Evolutionary conservation across 2,329 filamentous ascomycete species (phyloP).

Genomic region (Pseudogymnoascus sp.): DNA sequence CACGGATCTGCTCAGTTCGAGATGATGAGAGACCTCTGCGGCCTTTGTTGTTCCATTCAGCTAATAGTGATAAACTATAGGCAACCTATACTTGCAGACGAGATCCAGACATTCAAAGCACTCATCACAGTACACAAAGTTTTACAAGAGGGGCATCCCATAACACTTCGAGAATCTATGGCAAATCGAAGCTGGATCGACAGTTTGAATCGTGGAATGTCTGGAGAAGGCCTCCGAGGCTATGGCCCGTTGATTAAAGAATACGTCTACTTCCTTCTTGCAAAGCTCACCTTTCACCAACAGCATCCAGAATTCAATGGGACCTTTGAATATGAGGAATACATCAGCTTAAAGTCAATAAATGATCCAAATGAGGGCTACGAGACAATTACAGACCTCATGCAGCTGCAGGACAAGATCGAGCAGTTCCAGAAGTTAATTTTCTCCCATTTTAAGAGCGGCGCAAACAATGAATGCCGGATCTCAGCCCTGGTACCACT

Average conservation of each 20-base stretch:
- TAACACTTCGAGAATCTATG: conserved; percentile 81
- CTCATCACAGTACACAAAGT: conserved; percentile 97
- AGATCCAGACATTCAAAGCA: conserved; percentile 98
- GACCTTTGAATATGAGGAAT: conserved; percentile 98
- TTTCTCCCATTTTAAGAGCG: conserved; percentile 89
- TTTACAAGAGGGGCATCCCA: conserved; percentile 88
- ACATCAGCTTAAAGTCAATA: conserved; percentile 94
- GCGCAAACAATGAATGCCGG: conserved; percentile 90
- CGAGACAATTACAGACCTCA: conserved; percentile 93
- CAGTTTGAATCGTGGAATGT: conserved; percentile 75
- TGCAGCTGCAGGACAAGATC: conserved; percentile 96
- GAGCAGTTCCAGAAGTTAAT: conserved; percentile 98
- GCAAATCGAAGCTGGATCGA: conserved; percentile 86
- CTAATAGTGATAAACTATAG: conserved; percentile 37
- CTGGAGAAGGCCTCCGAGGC: conserved; percentile 77
- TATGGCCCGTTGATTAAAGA: conserved; percentile 91
- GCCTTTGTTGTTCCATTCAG: neutral
- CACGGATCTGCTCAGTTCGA: neutral
- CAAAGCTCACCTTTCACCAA: conserved; percentile 93
- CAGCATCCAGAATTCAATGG: conserved; percentile 98
- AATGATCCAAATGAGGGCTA: conserved; percentile 98
- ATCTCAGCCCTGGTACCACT: conserved; percentile 90
- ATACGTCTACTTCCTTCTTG: conserved; percentile 91
- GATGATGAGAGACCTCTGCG: neutral
- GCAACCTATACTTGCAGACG: conserved; percentile 95